A percentile compares a stretch with the other conserved stretches of the same genome.
Evolutionary conservation across 257 asterid species (phyloP).

Genomic region (Lavandula angustifolia): DNA sequence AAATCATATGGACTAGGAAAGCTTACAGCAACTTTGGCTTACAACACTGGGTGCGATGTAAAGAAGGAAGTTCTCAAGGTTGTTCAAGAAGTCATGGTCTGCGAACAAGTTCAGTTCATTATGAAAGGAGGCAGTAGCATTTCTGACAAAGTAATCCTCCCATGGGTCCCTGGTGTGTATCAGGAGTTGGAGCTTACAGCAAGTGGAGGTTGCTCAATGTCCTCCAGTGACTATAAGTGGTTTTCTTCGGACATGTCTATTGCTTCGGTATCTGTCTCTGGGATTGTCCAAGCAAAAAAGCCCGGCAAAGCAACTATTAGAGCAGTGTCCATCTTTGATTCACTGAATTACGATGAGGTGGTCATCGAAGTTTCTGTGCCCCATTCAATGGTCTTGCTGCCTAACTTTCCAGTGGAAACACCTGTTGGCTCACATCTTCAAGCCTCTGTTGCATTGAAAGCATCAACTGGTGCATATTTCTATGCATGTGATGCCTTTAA

Average conservation of each 20-base stretch:
- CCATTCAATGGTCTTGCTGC: constrained; percentile 60
- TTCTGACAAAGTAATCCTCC: constrained; percentile 58
- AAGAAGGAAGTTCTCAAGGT: constrained; percentile 72
- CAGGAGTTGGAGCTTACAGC: constrained; percentile 86
- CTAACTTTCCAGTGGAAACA: constrained; percentile 77
- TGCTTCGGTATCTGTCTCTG: constrained; percentile 82
- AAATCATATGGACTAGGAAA: constrained; percentile 72
- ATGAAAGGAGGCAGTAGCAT: constrained; percentile 39
- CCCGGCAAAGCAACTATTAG: constrained; percentile 80
- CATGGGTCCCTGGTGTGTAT: constrained; percentile 79
- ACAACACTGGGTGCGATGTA: constrained; percentile 50
- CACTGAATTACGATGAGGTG: constrained; percentile 72
- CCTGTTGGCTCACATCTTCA: constrained; percentile 75
- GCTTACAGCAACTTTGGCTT: constrained; percentile 69
- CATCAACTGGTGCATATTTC: constrained; percentile 62
- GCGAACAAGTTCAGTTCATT: constrained; percentile 71
- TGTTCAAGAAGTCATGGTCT: constrained; percentile 90
- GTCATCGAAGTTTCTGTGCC: constrained; percentile 77
- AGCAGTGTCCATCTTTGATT: constrained; percentile 75
- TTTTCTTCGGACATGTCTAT: constrained; percentile 68
- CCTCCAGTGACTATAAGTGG: constrained; percentile 85
- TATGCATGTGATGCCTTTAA: constrained; percentile 81
- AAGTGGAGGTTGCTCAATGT: constrained; percentile 85
- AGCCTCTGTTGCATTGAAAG: constrained; percentile 65
- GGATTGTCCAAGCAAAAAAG: constrained; percentile 71